Evolutionary conservation across 2,329 filamentous ascomycete species (phyloP), one percentile per base, ranked within the genome.

Genomic region (Talaromyces sp.): DNA sequence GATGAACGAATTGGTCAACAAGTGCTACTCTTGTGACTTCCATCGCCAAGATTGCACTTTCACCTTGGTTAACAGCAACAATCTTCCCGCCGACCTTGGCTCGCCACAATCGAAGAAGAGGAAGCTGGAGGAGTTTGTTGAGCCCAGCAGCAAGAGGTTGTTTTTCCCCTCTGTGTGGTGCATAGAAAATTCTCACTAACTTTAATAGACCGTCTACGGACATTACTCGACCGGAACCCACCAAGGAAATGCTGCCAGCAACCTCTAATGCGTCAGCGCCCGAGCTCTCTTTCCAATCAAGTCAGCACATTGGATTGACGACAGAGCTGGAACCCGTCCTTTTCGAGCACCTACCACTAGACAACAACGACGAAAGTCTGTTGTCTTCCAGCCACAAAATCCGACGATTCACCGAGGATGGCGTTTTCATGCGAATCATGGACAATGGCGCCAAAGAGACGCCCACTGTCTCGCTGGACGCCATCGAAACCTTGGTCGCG

Each of bases 41-140:
- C 75, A 77, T 63, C 74, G 74, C 49, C 76, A 78, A 67, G 75
- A 78, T 29, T 78, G 75, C 64, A 78, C 75, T 8, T 78, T 77
- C 60, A 73, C 67, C 27, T 66, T 76, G 8, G 66, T 69, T 32
- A 66, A 58, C 27, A 66, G 65, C 17, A 55, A 51, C 24, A 46
- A 41, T 55, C 38, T 64, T 27, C 61, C 62, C 56, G 50, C 63
- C 52, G 59, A 64, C 57, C 56, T 59, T 24, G 64, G 64, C 10
- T 69, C 69, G 10, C 56, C 67, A 21, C 67, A 62, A 8, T 64
- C 71, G 17, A 77, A 75, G 64, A 78, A 78, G 64, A 69, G 76
- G 54, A 78, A 77, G 64, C 65, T 77, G 41, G 73, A 75, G 41
- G 72, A 75, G 4, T 57, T 70, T 19, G 68, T 69, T 59, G 72